Evolutionary conservation across 164 flowering plant genomes (phyloP), one percentile per base, ranked within the genome.

Genomic region (Chimonanthus praecox): DNA sequence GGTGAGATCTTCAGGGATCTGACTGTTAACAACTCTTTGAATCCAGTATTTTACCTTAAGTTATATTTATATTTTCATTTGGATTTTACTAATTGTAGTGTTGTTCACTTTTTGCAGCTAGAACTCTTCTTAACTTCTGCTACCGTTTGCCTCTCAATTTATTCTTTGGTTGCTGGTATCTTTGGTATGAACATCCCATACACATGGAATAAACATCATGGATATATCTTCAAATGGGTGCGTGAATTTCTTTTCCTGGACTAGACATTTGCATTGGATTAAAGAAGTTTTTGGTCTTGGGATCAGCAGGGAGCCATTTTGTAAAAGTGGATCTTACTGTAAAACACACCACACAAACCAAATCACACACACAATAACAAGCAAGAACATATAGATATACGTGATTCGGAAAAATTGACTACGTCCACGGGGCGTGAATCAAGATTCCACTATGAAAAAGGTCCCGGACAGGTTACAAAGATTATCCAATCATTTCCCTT

Each of bases 121-220:
- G 99, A 95, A 84, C 96, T 95, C 21, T 88, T 92, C 81, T 80
- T 95, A 43, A 92, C 91, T 83, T 84, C 97, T 9, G 98, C 90
- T 58, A 91, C 90, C 51, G 89, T 95, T 48, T 88, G 89, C 70
- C 77, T 92, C 69, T 86, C 96, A 15, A 72, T 91, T 73, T 92
- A 86, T 80, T 86, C 99, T 62, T 79, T 95, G 84, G 90, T 91
- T 79, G 84, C 92, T 83, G 98, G 80, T 51, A 89, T 95, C 71
- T 91, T 95, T 74, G 99, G 99, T 79, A 88, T 92, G 97, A 93
- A 95, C 72, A 89, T 95, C 68, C 99, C 94, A 9, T 92, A 89
- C 69, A 77, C 87, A 49, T 95, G 99, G 99, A 95, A 85, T 68
- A 78, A 82, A 1, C 11, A 76, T 72, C 92, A 95, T 71, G 89